Evolutionary conservation across 306 rosid species (phyloP), one percentile per base, ranked within the genome.

Genomic region (Dalbergia oliveri): DNA sequence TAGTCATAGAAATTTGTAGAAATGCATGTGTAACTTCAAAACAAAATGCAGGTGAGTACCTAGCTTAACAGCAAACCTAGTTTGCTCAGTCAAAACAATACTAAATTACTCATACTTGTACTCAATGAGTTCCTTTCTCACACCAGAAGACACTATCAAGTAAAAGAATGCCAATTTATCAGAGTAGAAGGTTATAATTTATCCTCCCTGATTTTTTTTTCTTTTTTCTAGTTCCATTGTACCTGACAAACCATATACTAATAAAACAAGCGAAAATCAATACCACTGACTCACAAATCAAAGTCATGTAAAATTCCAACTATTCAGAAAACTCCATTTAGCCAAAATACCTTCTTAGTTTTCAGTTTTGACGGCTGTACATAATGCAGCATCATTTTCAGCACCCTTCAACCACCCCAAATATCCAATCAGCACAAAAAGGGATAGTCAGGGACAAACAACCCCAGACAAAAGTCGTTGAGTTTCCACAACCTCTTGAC

Each of bases 381-480:
- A 81, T 78, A 91, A 37, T 86, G 89, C 58, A 93, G 87, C 97
- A 93, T 79, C 97, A 87, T 93, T 88, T 81, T 89, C 43, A 45
- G 47, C 76, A 69, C 31, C 14, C 6, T 34, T 73, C n/a, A n/a
- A n/a, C n/a, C n/a, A n/a, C n/a, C n/a, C n/a, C 73, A 57, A 56
- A 14, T 51, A 53, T 37, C 44, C 59, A 75, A 51, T 62, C 44
- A 14, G 37, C 34, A 68, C 77, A 69, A 76, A 21, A 44, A 59
- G 13, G 37, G 21, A 11, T 1, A 23, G 63, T 16, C 18, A n/a
- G 15, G 35, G 64, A 49, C 5, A 21, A 73, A 49, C 5, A 47
- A 19, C 3, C 18, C 47, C 34, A 64, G 33, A 60, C 34, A 64
- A 41, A 39, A 19, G 35, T 2, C 57, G 33, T 13, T 67, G 54